phyloP scores from a whole-genome alignment of 192 early-diverging fungal genomes.

The Backusella liffmaniae region DNA sequence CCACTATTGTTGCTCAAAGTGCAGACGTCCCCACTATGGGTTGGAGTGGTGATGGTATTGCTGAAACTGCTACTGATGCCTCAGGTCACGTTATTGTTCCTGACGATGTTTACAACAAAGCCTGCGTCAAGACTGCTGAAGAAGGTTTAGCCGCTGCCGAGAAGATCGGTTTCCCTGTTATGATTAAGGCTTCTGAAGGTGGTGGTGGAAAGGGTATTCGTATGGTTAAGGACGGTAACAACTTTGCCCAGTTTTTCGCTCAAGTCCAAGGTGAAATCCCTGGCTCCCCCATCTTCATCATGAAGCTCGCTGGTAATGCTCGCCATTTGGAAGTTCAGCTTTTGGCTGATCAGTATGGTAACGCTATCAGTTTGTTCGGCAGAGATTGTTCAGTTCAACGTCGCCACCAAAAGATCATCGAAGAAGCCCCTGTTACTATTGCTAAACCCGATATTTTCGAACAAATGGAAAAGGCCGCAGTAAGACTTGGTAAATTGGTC shows the following conservation, averaged over 20 bases:
- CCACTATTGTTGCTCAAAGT: constrained; percentile 97
- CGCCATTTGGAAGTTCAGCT: constrained; percentile 97
- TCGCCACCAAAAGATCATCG: constrained; percentile 98
- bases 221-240: constrained; percentile 74
- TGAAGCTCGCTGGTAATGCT: constrained; percentile 94
- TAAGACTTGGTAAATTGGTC: constrained; percentile 88
- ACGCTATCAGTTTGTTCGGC: constrained; percentile 98
- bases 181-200: constrained; percentile 99
- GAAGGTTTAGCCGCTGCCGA: constrained; percentile 84
- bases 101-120: constrained; percentile 74
- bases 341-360: constrained; percentile 94
- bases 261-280: constrained; percentile 95
- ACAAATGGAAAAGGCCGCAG: constrained; percentile 96
- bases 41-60: constrained; percentile 92
- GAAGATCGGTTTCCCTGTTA: constrained; percentile 94
- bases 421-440: constrained; percentile 94
- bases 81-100: constrained; percentile 80
- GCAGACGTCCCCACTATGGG: constrained; percentile 95
- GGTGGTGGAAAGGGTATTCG: constrained; percentile 99
- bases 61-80: constrained; percentile 63
- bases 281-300: constrained; percentile 97
- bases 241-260: constrained; percentile 76
- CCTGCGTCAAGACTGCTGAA: constrained; percentile 83
- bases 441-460: constrained; percentile 76
- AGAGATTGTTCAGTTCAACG: constrained; percentile 98